Conservation (phyloP, 2,329 filamentous ascomycete species). For the Alternaria rosae region DNA sequence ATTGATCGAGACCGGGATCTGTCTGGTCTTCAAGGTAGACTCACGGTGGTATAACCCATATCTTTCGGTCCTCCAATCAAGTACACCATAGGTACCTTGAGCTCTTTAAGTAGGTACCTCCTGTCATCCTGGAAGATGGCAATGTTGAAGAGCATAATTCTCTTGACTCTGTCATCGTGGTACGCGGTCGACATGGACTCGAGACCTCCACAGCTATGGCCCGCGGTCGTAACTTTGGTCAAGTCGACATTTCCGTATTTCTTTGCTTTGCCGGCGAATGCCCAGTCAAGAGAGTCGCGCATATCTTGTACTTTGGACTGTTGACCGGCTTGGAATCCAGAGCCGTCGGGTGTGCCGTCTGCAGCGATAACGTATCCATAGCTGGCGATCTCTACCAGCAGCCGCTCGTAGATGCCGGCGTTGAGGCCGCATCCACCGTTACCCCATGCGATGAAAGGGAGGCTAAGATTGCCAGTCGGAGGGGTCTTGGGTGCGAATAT, state of each 20-base stretch:
- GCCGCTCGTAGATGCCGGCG: constrained; percentile 22
- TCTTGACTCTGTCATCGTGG: constrained; percentile 26
- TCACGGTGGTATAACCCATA: constrained; percentile 26
- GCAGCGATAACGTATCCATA: constrained; percentile 31
- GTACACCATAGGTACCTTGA: constrained; percentile 28
- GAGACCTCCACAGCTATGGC: constrained; percentile 28
- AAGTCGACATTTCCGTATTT: constrained; percentile 31
- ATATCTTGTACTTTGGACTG: constrained; percentile 33
- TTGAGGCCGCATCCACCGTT: constrained; percentile 26
- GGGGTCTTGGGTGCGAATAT: constrained; percentile 25
- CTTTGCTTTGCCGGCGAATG: constrained; percentile 21
- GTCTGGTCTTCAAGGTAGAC: not conserved
- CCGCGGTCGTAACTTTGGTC: constrained; percentile 26
- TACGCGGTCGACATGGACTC: constrained; percentile 29
- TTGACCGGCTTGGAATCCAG: not conserved
- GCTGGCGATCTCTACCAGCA: constrained; percentile 28
- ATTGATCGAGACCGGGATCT: not conserved
- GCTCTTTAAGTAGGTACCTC: constrained; percentile 26
- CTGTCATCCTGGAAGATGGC: constrained; percentile 29
- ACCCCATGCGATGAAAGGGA: constrained; percentile 32
- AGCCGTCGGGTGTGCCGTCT: constrained; percentile 22
- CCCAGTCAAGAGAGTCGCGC: constrained; percentile 29
- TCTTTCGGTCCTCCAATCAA: constrained; percentile 28
- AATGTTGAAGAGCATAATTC: constrained; percentile 31
- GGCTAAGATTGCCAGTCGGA: constrained; percentile 20